A percentile compares a stretch with the other conserved stretches of the same genome.
Evolutionary conservation across 2,329 filamentous ascomycete genomes (phyloP).

Genomic region (Colletotrichum sp.): DNA sequence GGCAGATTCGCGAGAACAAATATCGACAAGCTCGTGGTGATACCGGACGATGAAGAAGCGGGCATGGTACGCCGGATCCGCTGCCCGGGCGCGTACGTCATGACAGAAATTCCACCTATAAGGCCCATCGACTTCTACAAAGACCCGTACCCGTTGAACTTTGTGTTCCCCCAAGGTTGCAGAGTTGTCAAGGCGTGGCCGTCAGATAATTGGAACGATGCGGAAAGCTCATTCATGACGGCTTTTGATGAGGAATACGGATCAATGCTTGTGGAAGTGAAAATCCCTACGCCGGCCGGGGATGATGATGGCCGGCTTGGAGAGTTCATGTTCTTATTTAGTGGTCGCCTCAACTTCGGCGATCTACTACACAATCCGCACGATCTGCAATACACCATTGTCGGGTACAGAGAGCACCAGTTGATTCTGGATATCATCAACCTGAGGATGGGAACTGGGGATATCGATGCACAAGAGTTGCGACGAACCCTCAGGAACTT

Average conservation of each 20-base stretch:
- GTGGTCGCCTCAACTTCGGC: too few species aligned
- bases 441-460: accelerated
- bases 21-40: accelerated
- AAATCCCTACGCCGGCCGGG: accelerated
- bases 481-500: not conserved
- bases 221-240: too few species aligned
- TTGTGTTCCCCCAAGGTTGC: accelerated
- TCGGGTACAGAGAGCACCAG: not conserved
- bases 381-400: not conserved
- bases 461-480: accelerated
- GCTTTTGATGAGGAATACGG: too few species aligned
- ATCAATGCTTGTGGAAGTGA: not conserved
- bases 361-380: too few species aligned
- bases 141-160: too few species aligned
- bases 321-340: not conserved
- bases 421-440: accelerated
- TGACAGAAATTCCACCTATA: too few species aligned
- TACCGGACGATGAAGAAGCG: not conserved
- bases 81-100: not conserved
- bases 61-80: accelerated
- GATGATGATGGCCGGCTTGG: accelerated
- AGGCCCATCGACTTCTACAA: too few species aligned
- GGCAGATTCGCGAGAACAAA: not conserved
- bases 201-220: too few species aligned
- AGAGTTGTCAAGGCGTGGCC: not conserved